phyloP scores from a whole-genome alignment of 2,329 filamentous ascomycete genomes.

The Monosporascus cannonballus region DNA sequence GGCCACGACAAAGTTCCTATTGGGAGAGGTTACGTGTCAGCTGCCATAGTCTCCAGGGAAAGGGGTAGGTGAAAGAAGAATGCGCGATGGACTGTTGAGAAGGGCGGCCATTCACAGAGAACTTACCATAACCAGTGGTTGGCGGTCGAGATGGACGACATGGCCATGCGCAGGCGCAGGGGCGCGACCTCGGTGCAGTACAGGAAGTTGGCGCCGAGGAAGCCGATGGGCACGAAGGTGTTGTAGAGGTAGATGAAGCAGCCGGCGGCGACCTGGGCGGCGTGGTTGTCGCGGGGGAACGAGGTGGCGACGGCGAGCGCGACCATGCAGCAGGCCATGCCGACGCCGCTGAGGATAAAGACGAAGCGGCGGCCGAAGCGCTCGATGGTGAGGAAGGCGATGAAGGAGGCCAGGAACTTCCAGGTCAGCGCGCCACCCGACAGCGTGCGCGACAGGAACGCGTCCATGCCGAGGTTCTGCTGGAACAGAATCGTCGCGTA shows the following conservation, averaged over 20 bases:
- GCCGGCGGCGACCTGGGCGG: slow-evolving; percentile 44
- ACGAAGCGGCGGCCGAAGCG: slow-evolving; percentile 42
- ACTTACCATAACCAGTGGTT: slow-evolving; percentile 44
- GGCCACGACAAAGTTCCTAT: slow-evolving; percentile 36
- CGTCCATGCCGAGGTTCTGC: slow-evolving; percentile 32
- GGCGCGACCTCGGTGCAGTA: slow-evolving; percentile 55
- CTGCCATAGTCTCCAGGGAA: no score
- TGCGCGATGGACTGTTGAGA: no score
- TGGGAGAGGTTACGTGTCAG: background rate
- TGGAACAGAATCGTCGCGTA: slow-evolving; percentile 37
- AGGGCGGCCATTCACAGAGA: background rate
- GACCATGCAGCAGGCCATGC: slow-evolving; percentile 50
- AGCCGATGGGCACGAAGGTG: slow-evolving; percentile 54
- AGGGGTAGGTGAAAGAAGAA: no score
- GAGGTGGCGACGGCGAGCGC: slow-evolving; percentile 46
- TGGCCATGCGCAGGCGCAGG: slow-evolving; percentile 42
- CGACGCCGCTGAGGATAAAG: slow-evolving; percentile 45
- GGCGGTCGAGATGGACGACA: slow-evolving; percentile 50
- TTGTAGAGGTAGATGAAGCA: slow-evolving; percentile 56
- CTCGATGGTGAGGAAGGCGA: slow-evolving; percentile 45
- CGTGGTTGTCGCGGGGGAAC: slow-evolving; percentile 36
- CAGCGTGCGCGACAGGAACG: slow-evolving; percentile 33
- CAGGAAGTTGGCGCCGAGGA: slow-evolving; percentile 53
- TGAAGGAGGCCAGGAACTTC: slow-evolving; percentile 40
- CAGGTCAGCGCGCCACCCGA: slow-evolving; percentile 46